These are phyloP conservation scores for Boletus rubroflammeus DNA, from an alignment of 768 basidiomycete species.

Conservation along the genomic window DNA sequence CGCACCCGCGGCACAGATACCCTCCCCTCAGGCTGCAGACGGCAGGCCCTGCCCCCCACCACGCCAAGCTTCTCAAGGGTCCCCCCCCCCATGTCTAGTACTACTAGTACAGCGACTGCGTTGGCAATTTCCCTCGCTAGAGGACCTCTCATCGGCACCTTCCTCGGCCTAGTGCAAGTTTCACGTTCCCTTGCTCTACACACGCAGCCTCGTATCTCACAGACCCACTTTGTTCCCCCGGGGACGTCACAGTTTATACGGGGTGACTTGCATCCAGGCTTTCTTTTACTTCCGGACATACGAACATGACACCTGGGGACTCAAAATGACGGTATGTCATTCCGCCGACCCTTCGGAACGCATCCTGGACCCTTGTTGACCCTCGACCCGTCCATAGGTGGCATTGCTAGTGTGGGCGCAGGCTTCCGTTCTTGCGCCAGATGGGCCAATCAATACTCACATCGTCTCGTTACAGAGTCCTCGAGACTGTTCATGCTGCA, in stretches of 20 bases:
- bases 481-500: constrained; percentile 22
- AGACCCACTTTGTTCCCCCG: no score
- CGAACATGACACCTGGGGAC: constrained; percentile 11
- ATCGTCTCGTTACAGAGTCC: constrained; percentile 2
- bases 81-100: constrained; percentile 11
- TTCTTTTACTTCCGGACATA: constrained; percentile 29
- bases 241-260: constrained; percentile 27
- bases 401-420: constrained; percentile 18
- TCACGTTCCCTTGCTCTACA: no score
- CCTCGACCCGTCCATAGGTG: constrained; percentile 11
- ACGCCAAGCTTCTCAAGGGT: background rate
- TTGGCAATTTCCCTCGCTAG: constrained; percentile 14
- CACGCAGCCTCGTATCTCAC: background rate
- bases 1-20: background rate
- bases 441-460: background rate
- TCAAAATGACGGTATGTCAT: constrained; percentile 22
- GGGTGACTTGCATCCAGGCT: constrained; percentile 26
- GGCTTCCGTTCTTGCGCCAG: background rate
- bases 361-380: background rate
- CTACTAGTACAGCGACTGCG: background rate
- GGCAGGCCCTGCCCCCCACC: background rate
- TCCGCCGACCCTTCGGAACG: background rate
- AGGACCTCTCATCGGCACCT: constrained; percentile 28
- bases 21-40: background rate
- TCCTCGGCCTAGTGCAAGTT: constrained; percentile 23